Base-by-base conservation (phyloP, 1,284 basidiomycete genomes). In the Macrocystidia cucumis region DNA sequence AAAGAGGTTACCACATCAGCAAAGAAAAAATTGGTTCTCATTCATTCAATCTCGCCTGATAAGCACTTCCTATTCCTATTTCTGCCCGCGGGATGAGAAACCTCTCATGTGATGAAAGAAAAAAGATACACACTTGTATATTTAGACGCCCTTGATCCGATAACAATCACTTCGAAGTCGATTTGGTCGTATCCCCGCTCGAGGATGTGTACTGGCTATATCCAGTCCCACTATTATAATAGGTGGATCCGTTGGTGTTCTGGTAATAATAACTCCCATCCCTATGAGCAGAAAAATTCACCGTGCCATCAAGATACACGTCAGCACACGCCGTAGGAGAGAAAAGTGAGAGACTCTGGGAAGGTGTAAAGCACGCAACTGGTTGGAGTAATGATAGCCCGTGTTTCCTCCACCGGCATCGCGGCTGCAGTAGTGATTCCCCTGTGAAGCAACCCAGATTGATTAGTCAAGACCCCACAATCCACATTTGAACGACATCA, bases 311-410 rank as follows among this genome's bases (percentile, higher is more conserved):
- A 25, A 32, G 5, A 14, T n/a, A n/a, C 29, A n/a, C n/a, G 20
- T 41, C 16, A 40, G 3, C 2, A 16, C 9, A 23, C 11, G 33
- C 12, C 11, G 11, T 9, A 26, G 24, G 21, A 14, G 9, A 16
- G 5, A 16, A 17, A 21, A 33, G 12, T 14, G 14, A 28, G 18
- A 13, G 9, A 11, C 16, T 26, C 9, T 20, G 22, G 6, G 20
- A 27, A 8, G n/a, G 23, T 8, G 2, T 14, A 27, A 26, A 12
- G 8, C 16, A 55, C 59, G 3, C 42, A 69, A n/a, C 69, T 20
- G 44, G 55, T 78, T 78, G 6, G 74, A 76, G 44, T 78, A 79
- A 42, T 78, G 76, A 38, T 77, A 78, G 0, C 69, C 65, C 8
- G 23, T 8, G 21, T 40, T 56, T 9, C 56, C 52, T 3, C 62